Conservation (phyloP, 495 filamentous ascomycete species). For the Trichoderma erinaceum region DNA sequence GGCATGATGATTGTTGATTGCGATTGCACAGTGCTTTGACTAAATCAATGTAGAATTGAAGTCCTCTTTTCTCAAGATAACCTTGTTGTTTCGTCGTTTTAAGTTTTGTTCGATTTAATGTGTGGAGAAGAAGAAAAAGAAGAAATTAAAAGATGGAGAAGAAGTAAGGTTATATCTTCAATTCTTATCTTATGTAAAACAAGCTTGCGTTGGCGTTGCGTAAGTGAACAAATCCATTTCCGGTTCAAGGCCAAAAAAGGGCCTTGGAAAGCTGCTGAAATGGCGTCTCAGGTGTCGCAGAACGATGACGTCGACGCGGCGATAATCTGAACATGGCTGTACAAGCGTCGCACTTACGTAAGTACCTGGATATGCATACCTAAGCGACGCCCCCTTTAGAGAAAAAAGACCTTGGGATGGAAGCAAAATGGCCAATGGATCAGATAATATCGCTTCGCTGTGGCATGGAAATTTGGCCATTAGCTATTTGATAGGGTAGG, state of each 20-base stretch:
- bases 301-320: conserved; percentile 4
- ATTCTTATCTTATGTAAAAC: no score
- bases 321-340: neutral
- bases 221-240: neutral
- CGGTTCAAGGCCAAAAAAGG: neutral
- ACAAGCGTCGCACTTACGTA: no score
- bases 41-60: neutral
- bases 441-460: no score
- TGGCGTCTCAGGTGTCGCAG: neutral
- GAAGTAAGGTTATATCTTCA: neutral
- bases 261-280: neutral
- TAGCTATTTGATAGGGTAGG: no score
- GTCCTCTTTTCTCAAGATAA: no score
- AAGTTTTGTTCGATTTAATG: no score
- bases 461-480: no score
- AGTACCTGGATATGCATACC: no score
- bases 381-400: neutral
- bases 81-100: neutral
- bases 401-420: neutral
- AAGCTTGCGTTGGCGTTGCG: no score
- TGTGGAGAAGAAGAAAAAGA: neutral
- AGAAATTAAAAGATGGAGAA: neutral
- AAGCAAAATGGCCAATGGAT: neutral
- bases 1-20: conserved; percentile 53
- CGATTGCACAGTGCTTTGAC: neutral